These are phyloP conservation scores for Spizellomyces punctatus DNA, from an alignment of 192 early-diverging fungal species.

Conservation along the genomic window DNA sequence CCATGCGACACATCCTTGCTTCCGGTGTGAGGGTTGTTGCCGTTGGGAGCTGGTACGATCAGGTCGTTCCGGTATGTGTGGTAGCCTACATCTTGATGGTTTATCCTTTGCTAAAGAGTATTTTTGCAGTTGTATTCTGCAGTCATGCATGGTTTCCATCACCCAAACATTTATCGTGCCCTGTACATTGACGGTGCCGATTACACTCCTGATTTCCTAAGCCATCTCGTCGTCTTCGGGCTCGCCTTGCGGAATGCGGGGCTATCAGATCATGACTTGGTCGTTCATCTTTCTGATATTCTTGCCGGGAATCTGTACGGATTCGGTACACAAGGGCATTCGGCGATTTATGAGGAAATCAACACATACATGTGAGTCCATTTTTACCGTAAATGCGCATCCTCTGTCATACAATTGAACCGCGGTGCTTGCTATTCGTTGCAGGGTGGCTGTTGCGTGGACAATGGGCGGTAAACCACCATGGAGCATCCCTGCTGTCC, in stretches of 20 bases:
- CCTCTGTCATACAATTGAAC: constrained; percentile 11
- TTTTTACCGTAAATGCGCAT: constrained; percentile 48
- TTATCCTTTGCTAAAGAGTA: constrained; percentile 43
- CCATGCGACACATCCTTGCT: constrained; percentile 67
- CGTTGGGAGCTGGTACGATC: constrained; percentile 91
- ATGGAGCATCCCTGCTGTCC: constrained; percentile 12
- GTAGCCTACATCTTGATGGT: constrained; percentile 43
- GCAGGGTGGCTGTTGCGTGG: constrained; percentile 46
- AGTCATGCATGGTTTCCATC: constrained; percentile 50
- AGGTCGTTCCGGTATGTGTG: constrained; percentile 91
- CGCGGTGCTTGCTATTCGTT: neutral
- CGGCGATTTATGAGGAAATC: constrained; percentile 88
- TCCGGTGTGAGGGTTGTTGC: constrained; percentile 73
- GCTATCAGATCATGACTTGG: constrained; percentile 81
- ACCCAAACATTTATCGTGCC: constrained; percentile 80
- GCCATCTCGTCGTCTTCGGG: constrained; percentile 83
- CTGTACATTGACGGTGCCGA: constrained; percentile 87
- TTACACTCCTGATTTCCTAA: constrained; percentile 77
- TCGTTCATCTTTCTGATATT: constrained; percentile 84
- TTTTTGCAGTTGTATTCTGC: constrained; percentile 47
- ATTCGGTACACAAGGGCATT: constrained; percentile 85
- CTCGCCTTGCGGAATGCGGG: constrained; percentile 86
- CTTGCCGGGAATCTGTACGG: constrained; percentile 86
- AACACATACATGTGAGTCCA: constrained; percentile 75
- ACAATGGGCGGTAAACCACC: constrained; percentile 31